Evolutionary conservation across 768 basidiomycete genomes (phyloP), one percentile per base, ranked within the genome.

Genomic region (Collybia mongolica): DNA sequence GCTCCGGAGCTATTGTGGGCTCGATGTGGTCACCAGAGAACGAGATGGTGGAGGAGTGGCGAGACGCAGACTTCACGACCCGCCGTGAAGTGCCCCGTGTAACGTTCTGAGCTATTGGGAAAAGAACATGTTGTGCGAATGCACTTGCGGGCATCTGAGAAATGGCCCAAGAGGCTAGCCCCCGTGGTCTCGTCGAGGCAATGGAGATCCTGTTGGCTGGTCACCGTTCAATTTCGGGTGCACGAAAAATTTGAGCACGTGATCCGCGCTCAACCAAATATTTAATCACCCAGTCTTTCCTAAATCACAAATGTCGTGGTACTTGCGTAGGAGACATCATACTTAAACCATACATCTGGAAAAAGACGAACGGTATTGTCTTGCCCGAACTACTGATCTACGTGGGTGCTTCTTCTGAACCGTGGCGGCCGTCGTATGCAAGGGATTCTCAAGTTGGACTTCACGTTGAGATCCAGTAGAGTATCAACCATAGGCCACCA

Each of bases 81-180:
- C 39, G 50, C 24, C 41, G 50, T 8, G 44, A 39, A 26, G 52
- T 20, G 28, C 23, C 39, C 17, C 55, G 57, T 38, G 57, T 49
- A 44, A 57, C 14, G 32, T 32, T 32, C 14, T 32, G 32, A 32
- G 11, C 32, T 6, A 55, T 53, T 23, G 56, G 58, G 6, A 51
- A 46, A 11, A 59, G 50, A 43, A 50, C 50, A 49, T 60, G 52
- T 20, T 58, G 52, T 26, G 55, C 44, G 38, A 56, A 44, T 54
- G 54, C 57, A 37, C 60, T 58, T 53, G 52, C 49, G 44, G 55
- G 57, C 66, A 67, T 67, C 52, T 56, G 53, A 52, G 11, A 44
- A 23, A 39, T 43, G 45, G 51, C 45, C 39, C 29, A 24, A 18
- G 42, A 36, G 46, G 28, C 32, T 39, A 41, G 39, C 48, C 48